Evolutionary conservation across 257 asterid genomes (phyloP), one percentile per base, ranked within the genome.

Genomic region (Solanum peruvianum): DNA sequence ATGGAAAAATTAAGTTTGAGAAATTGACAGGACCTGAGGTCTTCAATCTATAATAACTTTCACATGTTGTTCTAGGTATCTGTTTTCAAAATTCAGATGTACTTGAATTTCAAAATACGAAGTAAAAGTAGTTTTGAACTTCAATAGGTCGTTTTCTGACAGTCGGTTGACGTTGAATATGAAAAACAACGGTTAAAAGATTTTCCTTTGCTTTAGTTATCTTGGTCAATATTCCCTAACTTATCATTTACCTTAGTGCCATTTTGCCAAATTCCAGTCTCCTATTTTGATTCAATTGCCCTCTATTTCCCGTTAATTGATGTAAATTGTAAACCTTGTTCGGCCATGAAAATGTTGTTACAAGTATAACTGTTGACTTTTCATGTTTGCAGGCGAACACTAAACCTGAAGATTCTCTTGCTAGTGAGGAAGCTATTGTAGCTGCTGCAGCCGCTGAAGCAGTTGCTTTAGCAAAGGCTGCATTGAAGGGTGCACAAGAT

Each of bases 391-490:
- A 96, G 99, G 87, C 90, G 84, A 90, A 89, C 87, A 87, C 83
- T 83, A 92, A 91, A 84, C 90, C 93, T 58, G 87, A 93, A 83
- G 85, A 88, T 73, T 93, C 92, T 88, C 88, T 90, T 90, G 89
- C 95, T 83, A 90, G 91, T 85, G 98, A 95, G 91, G 98, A 95
- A 90, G 95, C 98, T 70, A 89, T 90, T 47, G 91, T 95, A 85
- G 92, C 94, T 81, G 98, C 98, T 66, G 97, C 98, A 88, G 98
- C 98, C 60, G 93, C 98, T 64, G 98, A 97, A 91, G 98, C 98
- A 52, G 95, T 95, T 86, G 94, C 98, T 75, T 92, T 97, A 83
- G 98, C 99, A 85, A 94, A 93, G 89, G 97, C 95, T 72, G 98
- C 99, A 86, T 89, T 94, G 62, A 92, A 94, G 90, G 93, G 93